These are phyloP conservation scores for Acacia confusa DNA, from an alignment of 306 rosid genomes.

Conservation along the genomic window DNA sequence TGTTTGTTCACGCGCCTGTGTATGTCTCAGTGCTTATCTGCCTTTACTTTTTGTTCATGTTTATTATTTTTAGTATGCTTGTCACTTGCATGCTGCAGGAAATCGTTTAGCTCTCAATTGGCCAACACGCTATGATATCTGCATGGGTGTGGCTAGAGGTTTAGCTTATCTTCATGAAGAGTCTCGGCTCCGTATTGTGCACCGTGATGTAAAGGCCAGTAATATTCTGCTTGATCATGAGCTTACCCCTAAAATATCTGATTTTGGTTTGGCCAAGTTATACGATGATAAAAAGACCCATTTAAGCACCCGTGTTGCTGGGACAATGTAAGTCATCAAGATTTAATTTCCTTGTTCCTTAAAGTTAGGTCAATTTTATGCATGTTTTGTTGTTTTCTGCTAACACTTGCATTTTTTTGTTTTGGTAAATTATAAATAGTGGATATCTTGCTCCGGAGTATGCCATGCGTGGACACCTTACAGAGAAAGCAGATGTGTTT, in stretches of 20 bases:
- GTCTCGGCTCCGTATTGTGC: slow-evolving; percentile 67
- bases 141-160: slow-evolving; percentile 78
- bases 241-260: slow-evolving; percentile 73
- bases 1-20: too few species aligned
- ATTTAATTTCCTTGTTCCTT: neutral
- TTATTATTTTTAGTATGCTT: too few species aligned
- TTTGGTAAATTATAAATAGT: slow-evolving; percentile 33
- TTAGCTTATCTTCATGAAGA: slow-evolving; percentile 78
- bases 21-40: too few species aligned
- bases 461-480: slow-evolving; percentile 89
- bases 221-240: slow-evolving; percentile 70
- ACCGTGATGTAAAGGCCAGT: slow-evolving; percentile 84
- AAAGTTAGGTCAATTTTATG: neutral
- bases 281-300: slow-evolving; percentile 78
- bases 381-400: neutral
- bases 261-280: slow-evolving; percentile 80
- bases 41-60: too few species aligned
- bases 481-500: slow-evolving; percentile 81
- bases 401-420: slow-evolving; percentile 1
- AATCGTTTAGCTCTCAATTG: too few species aligned
- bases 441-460: slow-evolving; percentile 91
- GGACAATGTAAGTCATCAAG: slow-evolving; percentile 60
- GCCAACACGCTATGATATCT: slow-evolving; percentile 62
- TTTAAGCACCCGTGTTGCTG: slow-evolving; percentile 77
- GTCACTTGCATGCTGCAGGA: too few species aligned